phyloP scores from a whole-genome alignment of 306 rosid species.

The Cicer cuneatum region DNA sequence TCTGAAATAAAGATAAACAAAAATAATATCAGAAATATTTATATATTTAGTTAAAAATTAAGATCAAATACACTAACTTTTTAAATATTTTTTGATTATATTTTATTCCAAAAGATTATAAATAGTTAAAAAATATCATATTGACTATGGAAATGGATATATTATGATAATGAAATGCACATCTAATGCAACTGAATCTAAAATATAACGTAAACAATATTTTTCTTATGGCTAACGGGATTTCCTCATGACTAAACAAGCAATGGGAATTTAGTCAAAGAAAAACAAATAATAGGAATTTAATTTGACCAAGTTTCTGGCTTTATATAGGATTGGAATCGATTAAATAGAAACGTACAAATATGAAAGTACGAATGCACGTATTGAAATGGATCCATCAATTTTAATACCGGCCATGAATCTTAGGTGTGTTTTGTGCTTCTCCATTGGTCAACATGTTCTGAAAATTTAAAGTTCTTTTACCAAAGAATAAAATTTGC shows the following conservation, averaged over 20 bases:
- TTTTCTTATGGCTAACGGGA: not conserved
- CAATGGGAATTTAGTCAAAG: not conserved
- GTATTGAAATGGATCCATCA: not conserved
- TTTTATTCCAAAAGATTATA: too few relatives aligned
- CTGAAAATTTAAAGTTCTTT: not conserved
- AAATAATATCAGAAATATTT: too few relatives aligned
- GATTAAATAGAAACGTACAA: not conserved
- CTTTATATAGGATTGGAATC: not conserved
- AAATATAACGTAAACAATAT: not conserved
- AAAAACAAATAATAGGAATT: not conserved
- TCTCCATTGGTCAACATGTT: not conserved
- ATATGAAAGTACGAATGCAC: not conserved
- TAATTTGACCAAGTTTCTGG: slow-evolving; percentile 1
- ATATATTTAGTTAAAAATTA: too few relatives aligned
- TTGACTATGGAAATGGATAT: too few relatives aligned
- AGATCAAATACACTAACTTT: too few relatives aligned
- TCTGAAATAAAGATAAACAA: too few relatives aligned
- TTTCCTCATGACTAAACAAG: not conserved
- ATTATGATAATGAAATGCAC: not conserved
- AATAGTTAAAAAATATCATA: too few relatives aligned
- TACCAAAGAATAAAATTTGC: not conserved
- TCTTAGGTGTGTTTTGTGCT: not conserved
- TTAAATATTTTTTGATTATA: too few relatives aligned
- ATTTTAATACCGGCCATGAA: slow-evolving; percentile 24
- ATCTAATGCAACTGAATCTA: not conserved